Conservation (phyloP, 768 basidiomycete species). For the Lactifluus pinguis region DNA sequence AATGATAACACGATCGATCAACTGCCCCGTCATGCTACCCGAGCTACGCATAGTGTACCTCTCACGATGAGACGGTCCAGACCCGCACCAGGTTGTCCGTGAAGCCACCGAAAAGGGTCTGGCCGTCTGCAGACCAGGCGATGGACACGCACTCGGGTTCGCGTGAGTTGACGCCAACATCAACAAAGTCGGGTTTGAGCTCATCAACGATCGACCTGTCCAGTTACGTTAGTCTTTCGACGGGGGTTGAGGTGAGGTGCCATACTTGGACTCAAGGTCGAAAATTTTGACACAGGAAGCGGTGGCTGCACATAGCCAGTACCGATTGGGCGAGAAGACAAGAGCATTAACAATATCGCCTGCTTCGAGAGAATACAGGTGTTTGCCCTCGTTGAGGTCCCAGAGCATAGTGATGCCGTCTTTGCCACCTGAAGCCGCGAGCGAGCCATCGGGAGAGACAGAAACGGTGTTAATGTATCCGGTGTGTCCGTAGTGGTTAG, state of each 20-base stretch:
- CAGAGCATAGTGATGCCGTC: constrained; percentile 99
- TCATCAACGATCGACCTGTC: constrained; percentile 93
- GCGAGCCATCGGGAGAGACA: constrained; percentile 96
- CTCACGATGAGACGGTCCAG: constrained; percentile 68
- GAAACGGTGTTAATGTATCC: constrained; percentile 99
- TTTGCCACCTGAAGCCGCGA: constrained; percentile 98
- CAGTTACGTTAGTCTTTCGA: not conserved
- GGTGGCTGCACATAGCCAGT: constrained; percentile 99
- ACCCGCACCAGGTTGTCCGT: constrained; percentile 90
- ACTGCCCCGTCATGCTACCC: constrained; percentile 5
- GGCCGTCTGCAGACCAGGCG: constrained; percentile 97
- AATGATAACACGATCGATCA: constrained; percentile 12
- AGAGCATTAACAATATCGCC: constrained; percentile 98
- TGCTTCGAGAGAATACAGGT: constrained; percentile 98
- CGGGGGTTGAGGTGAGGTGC: not conserved
- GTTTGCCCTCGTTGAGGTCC: constrained; percentile 99
- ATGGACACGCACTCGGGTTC: constrained; percentile 93
- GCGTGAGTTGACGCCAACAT: constrained; percentile 58
- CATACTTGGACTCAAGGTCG: constrained; percentile 97
- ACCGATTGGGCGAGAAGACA: constrained; percentile 99
- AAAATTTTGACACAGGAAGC: constrained; percentile 98
- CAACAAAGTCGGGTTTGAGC: constrained; percentile 90
- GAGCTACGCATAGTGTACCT: constrained; percentile 16
- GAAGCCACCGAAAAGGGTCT: constrained; percentile 95
- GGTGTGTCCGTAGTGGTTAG: constrained; percentile 99